A percentile compares a stretch with the other conserved stretches of the same genome.
Evolutionary conservation across 768 basidiomycete genomes (phyloP).

Genomic region (Lactarius evosmus): DNA sequence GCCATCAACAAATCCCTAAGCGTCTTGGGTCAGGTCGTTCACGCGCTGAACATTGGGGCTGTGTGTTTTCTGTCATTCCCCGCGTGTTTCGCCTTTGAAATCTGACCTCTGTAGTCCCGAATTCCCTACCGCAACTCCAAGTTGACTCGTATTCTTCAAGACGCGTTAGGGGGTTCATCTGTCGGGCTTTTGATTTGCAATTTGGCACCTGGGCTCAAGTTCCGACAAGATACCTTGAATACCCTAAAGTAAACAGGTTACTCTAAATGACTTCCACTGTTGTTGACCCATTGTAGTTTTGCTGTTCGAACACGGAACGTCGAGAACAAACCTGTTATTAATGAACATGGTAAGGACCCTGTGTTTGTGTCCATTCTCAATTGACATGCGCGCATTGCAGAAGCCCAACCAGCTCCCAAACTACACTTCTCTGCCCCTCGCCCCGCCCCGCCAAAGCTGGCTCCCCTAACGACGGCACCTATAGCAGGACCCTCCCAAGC

Average conservation of each 20-base stretch:
- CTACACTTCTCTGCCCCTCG: conserved; percentile 63
- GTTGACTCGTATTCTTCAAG: conserved; percentile 84
- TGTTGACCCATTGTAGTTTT: conserved; percentile 45
- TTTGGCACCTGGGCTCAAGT: conserved; percentile 77
- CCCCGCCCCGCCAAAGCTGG: conserved; percentile 44
- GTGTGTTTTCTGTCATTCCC: conserved; percentile 36
- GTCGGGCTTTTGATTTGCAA: conserved; percentile 84
- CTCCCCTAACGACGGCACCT: conserved; percentile 32
- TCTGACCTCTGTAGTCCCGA: conserved; percentile 47
- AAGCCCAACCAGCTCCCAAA: conserved; percentile 56
- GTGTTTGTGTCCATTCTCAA: background rate
- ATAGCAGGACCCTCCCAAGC: conserved; percentile 27
- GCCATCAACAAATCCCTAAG: conserved; percentile 90
- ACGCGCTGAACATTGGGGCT: conserved; percentile 73
- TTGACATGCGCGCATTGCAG: conserved; percentile 35
- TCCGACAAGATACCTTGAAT: conserved; percentile 83
- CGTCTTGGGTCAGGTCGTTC: conserved; percentile 83
- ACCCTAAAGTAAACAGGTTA: conserved; percentile 69
- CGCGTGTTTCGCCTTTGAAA: background rate
- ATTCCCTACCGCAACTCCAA: conserved; percentile 91
- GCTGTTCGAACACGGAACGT: conserved; percentile 82
- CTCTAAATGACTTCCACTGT: background rate
- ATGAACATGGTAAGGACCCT: conserved; percentile 57
- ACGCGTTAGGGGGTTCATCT: conserved; percentile 80
- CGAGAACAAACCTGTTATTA: conserved; percentile 77